These are phyloP conservation scores for Roridomyces roridus DNA, from an alignment of 768 basidiomycete species.

Conservation along the genomic window DNA sequence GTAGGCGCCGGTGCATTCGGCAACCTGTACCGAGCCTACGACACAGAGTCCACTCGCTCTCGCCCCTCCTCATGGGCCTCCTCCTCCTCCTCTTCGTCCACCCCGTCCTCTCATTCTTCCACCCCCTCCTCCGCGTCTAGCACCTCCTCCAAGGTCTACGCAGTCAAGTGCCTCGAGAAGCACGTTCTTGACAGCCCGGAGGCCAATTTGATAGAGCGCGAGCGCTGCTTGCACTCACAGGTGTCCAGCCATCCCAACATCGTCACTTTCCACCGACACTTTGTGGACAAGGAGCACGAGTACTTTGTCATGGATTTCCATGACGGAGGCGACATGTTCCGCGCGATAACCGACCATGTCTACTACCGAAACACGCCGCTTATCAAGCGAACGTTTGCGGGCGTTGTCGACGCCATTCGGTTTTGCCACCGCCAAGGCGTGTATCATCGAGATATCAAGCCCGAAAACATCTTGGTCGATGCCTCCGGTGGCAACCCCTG, in stretches of 20 bases:
- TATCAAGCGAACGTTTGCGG: slow-evolving; percentile 55
- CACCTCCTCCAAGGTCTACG: slow-evolving; percentile 23
- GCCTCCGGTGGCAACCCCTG: slow-evolving; percentile 45
- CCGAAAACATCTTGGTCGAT: slow-evolving; percentile 57
- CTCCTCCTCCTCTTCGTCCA: no score
- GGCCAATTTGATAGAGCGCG: slow-evolving; percentile 51
- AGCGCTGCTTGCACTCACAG: slow-evolving; percentile 45
- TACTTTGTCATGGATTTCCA: slow-evolving; percentile 50
- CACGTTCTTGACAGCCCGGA: slow-evolving; percentile 44
- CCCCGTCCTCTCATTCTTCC: no score
- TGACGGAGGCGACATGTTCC: slow-evolving; percentile 51
- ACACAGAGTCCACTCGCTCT: background rate
- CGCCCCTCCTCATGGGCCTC: background rate
- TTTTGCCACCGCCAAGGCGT: slow-evolving; percentile 59
- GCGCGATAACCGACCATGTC: slow-evolving; percentile 46
- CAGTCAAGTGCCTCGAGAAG: slow-evolving; percentile 61
- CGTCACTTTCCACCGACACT: slow-evolving; percentile 54
- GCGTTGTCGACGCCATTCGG: slow-evolving; percentile 60
- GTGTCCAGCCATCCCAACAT: slow-evolving; percentile 44
- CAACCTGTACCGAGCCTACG: slow-evolving; percentile 14
- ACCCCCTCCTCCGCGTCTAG: no score
- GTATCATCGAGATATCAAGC: slow-evolving; percentile 34
- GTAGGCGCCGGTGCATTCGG: slow-evolving; percentile 16
- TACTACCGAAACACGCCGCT: slow-evolving; percentile 52
- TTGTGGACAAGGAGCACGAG: slow-evolving; percentile 51